These are phyloP conservation scores for Biancaea sappan DNA, from an alignment of 306 rosid genomes.

Conservation along the genomic window DNA sequence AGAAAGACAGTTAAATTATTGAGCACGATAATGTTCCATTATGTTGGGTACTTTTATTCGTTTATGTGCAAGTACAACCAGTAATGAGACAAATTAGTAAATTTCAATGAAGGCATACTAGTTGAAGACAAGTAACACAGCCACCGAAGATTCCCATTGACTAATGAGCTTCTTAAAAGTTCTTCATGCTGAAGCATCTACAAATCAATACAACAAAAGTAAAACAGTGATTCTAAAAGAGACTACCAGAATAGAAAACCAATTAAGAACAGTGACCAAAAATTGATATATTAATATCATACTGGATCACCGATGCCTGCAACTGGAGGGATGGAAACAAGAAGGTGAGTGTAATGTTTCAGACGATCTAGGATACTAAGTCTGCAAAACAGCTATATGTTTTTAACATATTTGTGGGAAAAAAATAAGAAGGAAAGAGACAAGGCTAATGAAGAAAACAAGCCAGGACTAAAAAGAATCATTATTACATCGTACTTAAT, in stretches of 20 bases:
- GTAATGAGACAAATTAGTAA: conserved; percentile 4
- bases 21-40: not conserved
- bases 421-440: not conserved
- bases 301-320: conserved; percentile 75
- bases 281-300: conserved; percentile 20
- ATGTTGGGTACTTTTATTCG: not conserved
- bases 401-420: not conserved
- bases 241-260: conserved; percentile 19
- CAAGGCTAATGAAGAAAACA: not conserved
- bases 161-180: conserved; percentile 55
- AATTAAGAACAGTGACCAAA: not conserved
- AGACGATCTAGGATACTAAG: conserved; percentile 44
- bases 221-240: conserved; percentile 16
- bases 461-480: not conserved
- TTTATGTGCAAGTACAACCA: conserved; percentile 9
- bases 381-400: conserved; percentile 43
- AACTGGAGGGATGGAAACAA: conserved; percentile 76
- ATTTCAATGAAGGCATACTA: conserved; percentile 51
- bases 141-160: conserved; percentile 66
- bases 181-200: conserved; percentile 78
- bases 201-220: conserved; percentile 19
- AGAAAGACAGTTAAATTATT: not conserved
- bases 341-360: conserved; percentile 70
- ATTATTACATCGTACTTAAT: not conserved
- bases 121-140: conserved; percentile 88